Percentiles rank a stretch among this genome's conserved stretches.
phyloP scores from a whole-genome alignment of 2,329 filamentous ascomycete species.

The Penicillium sp. region DNA sequence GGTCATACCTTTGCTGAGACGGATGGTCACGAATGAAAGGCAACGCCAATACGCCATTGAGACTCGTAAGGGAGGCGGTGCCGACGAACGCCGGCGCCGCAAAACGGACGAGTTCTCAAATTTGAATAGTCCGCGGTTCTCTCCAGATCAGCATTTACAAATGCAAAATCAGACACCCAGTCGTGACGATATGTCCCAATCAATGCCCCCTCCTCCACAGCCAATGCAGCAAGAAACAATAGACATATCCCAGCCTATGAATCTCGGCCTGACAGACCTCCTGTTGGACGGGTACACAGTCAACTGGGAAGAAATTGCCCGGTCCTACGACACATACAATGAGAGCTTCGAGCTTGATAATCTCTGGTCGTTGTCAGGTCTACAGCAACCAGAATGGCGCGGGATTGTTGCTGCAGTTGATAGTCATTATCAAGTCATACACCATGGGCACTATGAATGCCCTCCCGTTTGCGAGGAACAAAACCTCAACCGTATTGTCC shows the following conservation, averaged over 20 bases:
- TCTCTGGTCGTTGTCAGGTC: slow-evolving; percentile 42
- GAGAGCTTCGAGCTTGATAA: slow-evolving; percentile 43
- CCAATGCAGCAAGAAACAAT: slow-evolving; percentile 28
- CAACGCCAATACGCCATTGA: slow-evolving; percentile 59
- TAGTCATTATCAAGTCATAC: slow-evolving; percentile 44
- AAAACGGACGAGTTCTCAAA: slow-evolving; percentile 38
- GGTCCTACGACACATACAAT: slow-evolving; percentile 42
- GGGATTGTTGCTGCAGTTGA: slow-evolving; percentile 47
- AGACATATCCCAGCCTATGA: slow-evolving; percentile 23
- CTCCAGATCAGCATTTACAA: slow-evolving; percentile 34
- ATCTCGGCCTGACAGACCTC: slow-evolving; percentile 38
- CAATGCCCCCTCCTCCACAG: slow-evolving; percentile 24
- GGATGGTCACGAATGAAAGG: slow-evolving; percentile 61
- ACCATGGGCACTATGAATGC: slow-evolving; percentile 38
- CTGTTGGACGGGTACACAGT: slow-evolving; percentile 40
- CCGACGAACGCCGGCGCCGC: slow-evolving; percentile 38
- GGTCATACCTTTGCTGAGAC: slow-evolving; percentile 56
- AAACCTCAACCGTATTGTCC: slow-evolving; percentile 39
- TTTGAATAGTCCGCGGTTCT: slow-evolving; percentile 25
- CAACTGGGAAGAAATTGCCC: slow-evolving; percentile 40
- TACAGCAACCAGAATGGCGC: slow-evolving; percentile 44
- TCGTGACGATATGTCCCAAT: slow-evolving; percentile 23
- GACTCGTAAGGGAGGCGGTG: slow-evolving; percentile 50
- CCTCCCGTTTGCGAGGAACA: slow-evolving; percentile 33
- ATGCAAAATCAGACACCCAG: slow-evolving; percentile 30